phyloP scores from a whole-genome alignment of 495 filamentous ascomycete species.

The Penicillium malachiteum region DNA sequence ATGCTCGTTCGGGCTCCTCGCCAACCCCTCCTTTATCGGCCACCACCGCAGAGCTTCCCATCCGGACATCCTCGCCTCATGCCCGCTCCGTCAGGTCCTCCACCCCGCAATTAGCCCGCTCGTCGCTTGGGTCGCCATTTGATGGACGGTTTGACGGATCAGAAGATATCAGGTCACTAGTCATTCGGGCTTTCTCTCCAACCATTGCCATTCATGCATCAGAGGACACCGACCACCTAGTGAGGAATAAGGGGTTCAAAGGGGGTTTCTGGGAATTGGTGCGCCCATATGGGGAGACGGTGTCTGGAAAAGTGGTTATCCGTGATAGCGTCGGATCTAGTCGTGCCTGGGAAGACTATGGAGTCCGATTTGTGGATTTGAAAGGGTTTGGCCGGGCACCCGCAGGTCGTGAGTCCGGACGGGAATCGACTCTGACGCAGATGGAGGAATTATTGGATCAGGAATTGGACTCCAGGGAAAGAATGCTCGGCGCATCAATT shows the following conservation, averaged over 20 bases:
- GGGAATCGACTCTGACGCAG: conserved; percentile 41
- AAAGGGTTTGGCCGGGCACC: conserved; percentile 24
- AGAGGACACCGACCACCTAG: conserved; percentile 74
- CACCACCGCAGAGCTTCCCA: conserved; percentile 37
- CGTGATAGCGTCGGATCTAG: conserved; percentile 85
- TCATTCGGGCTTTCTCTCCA: conserved; percentile 82
- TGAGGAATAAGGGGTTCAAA: conserved; percentile 79
- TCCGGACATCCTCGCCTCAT: conserved; percentile 49
- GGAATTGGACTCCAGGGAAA: conserved; percentile 37
- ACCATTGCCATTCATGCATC: conserved; percentile 83
- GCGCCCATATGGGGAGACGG: conserved; percentile 85
- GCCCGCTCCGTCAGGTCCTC: conserved; percentile 62
- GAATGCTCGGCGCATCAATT: conserved; percentile 32
- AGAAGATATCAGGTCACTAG: conserved; percentile 69
- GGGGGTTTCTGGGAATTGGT: conserved; percentile 81
- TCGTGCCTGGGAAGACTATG: conserved; percentile 83
- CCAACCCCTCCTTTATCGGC: conserved; percentile 37
- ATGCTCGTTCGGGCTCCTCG: conserved; percentile 53
- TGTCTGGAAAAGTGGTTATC: conserved; percentile 85
- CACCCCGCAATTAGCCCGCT: conserved; percentile 54
- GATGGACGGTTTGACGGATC: conserved; percentile 48
- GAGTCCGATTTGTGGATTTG: conserved; percentile 73
- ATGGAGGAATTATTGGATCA: conserved; percentile 61
- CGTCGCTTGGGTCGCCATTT: conserved; percentile 54
- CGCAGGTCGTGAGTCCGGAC: conserved; percentile 20